Evolutionary conservation across 768 basidiomycete species (phyloP), one percentile per base, ranked within the genome.

Genomic region (Mrakia gelida): DNA sequence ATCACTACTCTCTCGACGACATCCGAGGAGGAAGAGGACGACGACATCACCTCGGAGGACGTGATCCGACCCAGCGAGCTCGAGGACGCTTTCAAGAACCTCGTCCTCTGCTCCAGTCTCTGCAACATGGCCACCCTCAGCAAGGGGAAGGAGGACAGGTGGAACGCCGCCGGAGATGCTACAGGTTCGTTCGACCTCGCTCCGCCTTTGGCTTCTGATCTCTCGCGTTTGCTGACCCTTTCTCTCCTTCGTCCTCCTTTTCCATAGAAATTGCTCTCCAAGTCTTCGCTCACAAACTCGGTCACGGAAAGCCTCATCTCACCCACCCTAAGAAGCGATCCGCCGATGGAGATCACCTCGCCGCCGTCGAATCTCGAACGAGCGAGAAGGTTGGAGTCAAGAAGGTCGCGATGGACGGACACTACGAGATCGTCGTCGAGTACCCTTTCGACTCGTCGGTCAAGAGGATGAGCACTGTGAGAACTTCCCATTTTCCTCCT

Each of bases 161-260:
- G 82, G 88, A 86, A 77, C 81, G 87, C 87, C 15, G 87, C 86
- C 62, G 88, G 88, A 30, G 88, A 89, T 79, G 88, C 88, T 16
- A 49, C 45, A 10, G 45, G 45, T 49, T 49, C 45, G 45, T 49
- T 49, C 15, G 9, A 10, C 45, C 15, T 43, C 41, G 41, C 41
- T 11, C 11, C 41, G 41, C 41, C 41, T 43, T 43, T 43, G 41
- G 41, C 41, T 43, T 43, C 41, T 43, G 41, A 43, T 43, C 41
- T 16, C 15, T 49, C 45, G 7, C 45, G 9, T 49, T 49, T 16
- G 45, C 45, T 49, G 7, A 49, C 45, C 15, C 45, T 16, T 16
- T 9, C 45, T 49, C 15, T 16, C 9, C 15, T 49, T 43, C 45
- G 9, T 10, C 45, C 45, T 49, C 45, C 9, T 49, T 49, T 10